A percentile compares a stretch with the other conserved stretches of the same genome.
Evolutionary conservation across 139 green algal species (phyloP).

Genomic region (Picochlorum sp.): DNA sequence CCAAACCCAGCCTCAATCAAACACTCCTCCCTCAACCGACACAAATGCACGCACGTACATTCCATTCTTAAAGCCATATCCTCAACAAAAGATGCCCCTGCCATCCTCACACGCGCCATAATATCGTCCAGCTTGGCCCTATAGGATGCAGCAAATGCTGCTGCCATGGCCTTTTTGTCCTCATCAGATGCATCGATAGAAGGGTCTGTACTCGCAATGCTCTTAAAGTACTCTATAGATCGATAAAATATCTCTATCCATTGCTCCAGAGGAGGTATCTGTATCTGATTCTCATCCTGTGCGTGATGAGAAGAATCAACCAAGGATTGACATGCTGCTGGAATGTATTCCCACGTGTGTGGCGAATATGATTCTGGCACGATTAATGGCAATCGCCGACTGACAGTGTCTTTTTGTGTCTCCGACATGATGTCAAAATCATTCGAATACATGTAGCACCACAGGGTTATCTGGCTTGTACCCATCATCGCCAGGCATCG

Average conservation of each 20-base stretch:
- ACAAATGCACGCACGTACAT: background rate
- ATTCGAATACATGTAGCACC: too few relatives aligned
- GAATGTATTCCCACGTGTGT: too few relatives aligned
- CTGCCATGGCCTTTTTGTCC: background rate
- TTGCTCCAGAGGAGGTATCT: conserved; percentile 25
- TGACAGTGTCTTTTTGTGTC: too few relatives aligned
- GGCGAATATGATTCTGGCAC: too few relatives aligned
- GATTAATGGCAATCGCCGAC: too few relatives aligned
- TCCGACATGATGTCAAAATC: too few relatives aligned
- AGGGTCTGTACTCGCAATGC: conserved; percentile 19
- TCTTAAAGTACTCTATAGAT: conserved; percentile 40
- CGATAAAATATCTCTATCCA: conserved; percentile 66
- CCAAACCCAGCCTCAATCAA: conserved; percentile 46
- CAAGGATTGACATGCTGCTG: too few relatives aligned
- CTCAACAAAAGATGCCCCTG: conserved; percentile 11
- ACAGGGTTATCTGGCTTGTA: too few relatives aligned
- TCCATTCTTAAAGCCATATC: background rate
- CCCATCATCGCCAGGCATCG: too few relatives aligned
- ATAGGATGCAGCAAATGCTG: conserved; percentile 16
- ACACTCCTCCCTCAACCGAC: conserved; percentile 33
- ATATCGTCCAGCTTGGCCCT: background rate
- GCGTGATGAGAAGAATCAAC: too few relatives aligned
- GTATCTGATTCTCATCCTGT: background rate
- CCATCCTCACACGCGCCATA: background rate
- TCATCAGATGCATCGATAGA: conserved; percentile 2